These are phyloP conservation scores for Eucalyptus decipiens DNA, from an alignment of 345 rosid genomes.

Conservation along the genomic window DNA sequence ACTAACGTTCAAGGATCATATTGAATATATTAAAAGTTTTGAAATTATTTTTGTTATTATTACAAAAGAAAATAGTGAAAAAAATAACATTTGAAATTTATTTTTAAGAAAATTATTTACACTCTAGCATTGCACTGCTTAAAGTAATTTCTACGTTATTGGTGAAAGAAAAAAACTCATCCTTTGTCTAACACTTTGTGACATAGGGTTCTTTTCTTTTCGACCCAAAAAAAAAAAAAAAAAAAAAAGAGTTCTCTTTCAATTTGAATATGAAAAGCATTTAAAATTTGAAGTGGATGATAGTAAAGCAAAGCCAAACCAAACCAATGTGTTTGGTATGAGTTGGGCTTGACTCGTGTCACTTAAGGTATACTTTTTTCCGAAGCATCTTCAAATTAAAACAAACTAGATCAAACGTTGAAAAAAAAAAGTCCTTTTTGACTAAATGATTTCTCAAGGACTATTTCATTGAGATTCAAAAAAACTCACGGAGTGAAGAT, in stretches of 20 bases:
- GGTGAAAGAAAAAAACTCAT: background rate
- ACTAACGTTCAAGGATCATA: rapidly evolving
- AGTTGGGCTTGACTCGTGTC: too few relatives aligned
- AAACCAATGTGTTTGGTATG: background rate
- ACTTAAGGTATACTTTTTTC: background rate
- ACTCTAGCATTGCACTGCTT: rapidly evolving
- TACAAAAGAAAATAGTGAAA: too few relatives aligned
- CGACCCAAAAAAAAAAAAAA: too few relatives aligned
- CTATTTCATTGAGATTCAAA: background rate
- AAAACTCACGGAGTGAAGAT: background rate
- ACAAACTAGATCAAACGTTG: background rate
- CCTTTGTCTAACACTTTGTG: background rate
- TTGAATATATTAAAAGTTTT: too few relatives aligned
- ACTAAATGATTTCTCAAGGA: background rate
- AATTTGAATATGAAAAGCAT: background rate
- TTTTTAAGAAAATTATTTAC: background rate
- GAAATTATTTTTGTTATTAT: too few relatives aligned
- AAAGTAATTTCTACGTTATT: background rate
- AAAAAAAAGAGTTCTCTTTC: background rate
- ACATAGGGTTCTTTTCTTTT: too few relatives aligned
- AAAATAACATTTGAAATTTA: background rate
- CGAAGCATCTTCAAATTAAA: background rate
- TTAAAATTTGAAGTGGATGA: background rate
- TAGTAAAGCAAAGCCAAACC: background rate
- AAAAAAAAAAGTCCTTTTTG: background rate